Evolutionary conservation across 108 stramenopile species (phyloP), one percentile per base, ranked within the genome.

Genomic region (Pseudonitzschia pungens): DNA sequence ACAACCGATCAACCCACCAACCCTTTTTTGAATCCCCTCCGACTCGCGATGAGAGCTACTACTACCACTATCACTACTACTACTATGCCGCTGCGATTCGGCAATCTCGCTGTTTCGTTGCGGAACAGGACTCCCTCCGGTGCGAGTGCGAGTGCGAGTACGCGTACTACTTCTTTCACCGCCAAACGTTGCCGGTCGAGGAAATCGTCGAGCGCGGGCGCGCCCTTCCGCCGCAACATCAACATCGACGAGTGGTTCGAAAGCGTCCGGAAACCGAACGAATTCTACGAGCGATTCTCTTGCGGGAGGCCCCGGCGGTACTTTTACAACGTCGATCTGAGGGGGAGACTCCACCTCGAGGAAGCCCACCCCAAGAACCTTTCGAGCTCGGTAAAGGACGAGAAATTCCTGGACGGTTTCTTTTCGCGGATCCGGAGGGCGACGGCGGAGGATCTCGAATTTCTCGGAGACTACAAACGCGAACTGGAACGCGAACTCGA

Each of bases 351-450:
- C 7, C 82, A 82, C 76, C 71, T 77, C 1, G 84, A 85, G 43
- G 81, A 85, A 68, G 78, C 81, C 11, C 44, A 68, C n/a, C 84
- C 84, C 29, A 85, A 85, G 57, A 85, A 85, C 51, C 80, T 85
- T 56, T 71, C 84, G n/a, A 81, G 76, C 27, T 82, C 81, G n/a
- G 77, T 85, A 72, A 85, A 85, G 51, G 72, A 77, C 62, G 57
- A 33, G 4, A 65, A 69, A 32, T 85, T 85, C 69, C 72, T 85
- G 4, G 78, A 85, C 31, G 79, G 82, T 54, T 85, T 85, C 68
- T 80, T 85, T 41, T 60, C 73, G 16, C n/a, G 69, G 14, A 65
- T 85, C 32, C 71, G 69, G 55, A 18, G 20, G 10, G 40, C 41
- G 12, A 51, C 42, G 9, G 21, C 22, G 44, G 27, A 55, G 27